Conservation (phyloP, 148 eudicot genomes). For the Cornus suecica region DNA sequence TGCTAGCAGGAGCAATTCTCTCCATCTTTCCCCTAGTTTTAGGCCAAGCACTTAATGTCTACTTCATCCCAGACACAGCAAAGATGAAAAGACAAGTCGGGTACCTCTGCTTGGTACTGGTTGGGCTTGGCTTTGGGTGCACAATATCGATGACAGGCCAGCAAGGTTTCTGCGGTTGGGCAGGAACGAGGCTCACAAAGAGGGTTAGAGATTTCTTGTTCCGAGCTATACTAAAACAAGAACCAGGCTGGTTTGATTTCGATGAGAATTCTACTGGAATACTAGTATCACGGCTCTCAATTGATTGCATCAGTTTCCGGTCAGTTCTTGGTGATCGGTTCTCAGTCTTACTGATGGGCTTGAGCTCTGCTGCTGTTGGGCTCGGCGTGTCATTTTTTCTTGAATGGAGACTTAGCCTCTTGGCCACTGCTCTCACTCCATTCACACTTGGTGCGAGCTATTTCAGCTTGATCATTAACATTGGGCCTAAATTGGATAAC, state of each 20-base stretch:
- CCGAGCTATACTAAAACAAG: slow-evolving; percentile 40
- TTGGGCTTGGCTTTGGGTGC: slow-evolving; percentile 44
- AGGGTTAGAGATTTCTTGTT: slow-evolving; percentile 35
- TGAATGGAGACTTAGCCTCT: slow-evolving; percentile 33
- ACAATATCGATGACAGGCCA: slow-evolving; percentile 45
- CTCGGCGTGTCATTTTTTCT: slow-evolving; percentile 31
- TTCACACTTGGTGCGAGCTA: slow-evolving; percentile 52
- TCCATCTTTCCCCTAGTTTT: slow-evolving; percentile 40
- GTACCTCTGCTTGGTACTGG: slow-evolving; percentile 32
- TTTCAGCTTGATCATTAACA: slow-evolving; percentile 36
- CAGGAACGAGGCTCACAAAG: slow-evolving; percentile 44
- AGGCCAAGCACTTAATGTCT: slow-evolving; percentile 42
- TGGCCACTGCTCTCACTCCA: slow-evolving; percentile 43
- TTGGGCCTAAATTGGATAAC: slow-evolving; percentile 48
- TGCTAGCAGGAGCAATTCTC: slow-evolving; percentile 45
- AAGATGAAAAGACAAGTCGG: slow-evolving; percentile 32
- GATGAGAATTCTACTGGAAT: slow-evolving; percentile 37
- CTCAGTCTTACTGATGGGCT: slow-evolving; percentile 39
- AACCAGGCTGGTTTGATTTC: slow-evolving; percentile 54
- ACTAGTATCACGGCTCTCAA: slow-evolving; percentile 43
- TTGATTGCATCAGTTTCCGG: slow-evolving; percentile 35
- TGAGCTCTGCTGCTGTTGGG: slow-evolving; percentile 50
- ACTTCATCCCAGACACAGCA: slow-evolving; percentile 13
- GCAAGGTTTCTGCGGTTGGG: slow-evolving; percentile 56
- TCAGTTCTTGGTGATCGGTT: slow-evolving; percentile 45